Percentiles rank a stretch among this genome's conserved stretches.
Conservation (phyloP, 805 yeast genomes). For the Cyberlindnera japonica region DNA sequence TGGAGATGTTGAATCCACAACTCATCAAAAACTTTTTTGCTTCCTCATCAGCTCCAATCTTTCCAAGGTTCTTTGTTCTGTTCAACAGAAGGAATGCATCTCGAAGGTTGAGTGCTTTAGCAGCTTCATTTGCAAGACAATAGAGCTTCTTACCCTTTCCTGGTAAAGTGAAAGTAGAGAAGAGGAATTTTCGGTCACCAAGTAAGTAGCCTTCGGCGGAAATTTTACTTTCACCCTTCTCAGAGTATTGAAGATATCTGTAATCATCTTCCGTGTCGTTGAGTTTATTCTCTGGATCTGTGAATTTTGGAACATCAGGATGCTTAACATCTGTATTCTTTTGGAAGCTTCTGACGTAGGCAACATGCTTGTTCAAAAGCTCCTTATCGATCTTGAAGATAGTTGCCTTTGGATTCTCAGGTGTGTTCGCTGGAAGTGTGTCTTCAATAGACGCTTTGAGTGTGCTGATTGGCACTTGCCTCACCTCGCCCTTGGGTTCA, state of each 20-base stretch:
- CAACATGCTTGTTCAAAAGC: conserved; percentile 14
- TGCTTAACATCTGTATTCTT: conserved; percentile 12
- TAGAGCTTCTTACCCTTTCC: conserved; percentile 34
- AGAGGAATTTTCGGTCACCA: conserved; percentile 37
- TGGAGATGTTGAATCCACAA: conserved; percentile 24
- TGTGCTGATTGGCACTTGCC: neutral
- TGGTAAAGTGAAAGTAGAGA: conserved; percentile 39
- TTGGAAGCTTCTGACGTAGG: conserved; percentile 12
- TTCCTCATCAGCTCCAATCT: conserved; percentile 33
- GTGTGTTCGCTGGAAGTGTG: conserved; percentile 21
- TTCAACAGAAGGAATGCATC: conserved; percentile 53
- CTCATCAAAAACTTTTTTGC: conserved; percentile 37
- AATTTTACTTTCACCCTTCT: conserved; percentile 44
- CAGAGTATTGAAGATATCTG: conserved; percentile 31
- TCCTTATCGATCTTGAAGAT: conserved; percentile 13
- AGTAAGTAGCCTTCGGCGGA: conserved; percentile 35
- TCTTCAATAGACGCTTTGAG: conserved; percentile 11
- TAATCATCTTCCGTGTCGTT: conserved; percentile 32
- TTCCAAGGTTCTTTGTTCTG: conserved; percentile 35
- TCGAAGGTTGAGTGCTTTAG: conserved; percentile 39
- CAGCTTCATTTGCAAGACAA: conserved; percentile 39
- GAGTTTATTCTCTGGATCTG: conserved; percentile 15
- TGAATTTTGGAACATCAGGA: conserved; percentile 14
- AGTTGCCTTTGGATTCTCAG: conserved; percentile 25
- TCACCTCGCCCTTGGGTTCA: neutral